These are phyloP conservation scores for Rhodotorula diobovata DNA, from an alignment of 768 basidiomycete species.

Conservation along the genomic window DNA sequence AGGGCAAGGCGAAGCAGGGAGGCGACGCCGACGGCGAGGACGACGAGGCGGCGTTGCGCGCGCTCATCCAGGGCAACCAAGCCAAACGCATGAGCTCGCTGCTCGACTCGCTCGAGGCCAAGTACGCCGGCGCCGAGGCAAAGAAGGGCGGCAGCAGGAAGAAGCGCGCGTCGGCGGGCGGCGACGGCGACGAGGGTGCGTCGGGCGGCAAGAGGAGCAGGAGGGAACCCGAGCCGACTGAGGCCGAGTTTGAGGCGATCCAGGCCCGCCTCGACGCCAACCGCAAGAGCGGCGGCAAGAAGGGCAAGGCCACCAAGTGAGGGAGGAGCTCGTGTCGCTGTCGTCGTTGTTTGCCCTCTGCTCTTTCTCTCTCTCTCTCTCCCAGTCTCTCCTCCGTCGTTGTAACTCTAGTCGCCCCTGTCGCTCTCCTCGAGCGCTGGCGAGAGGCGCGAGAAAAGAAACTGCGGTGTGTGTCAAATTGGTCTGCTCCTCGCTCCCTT, in stretches of 20 bases:
- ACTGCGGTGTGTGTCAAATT: no score
- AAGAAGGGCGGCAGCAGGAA: conserved; percentile 34
- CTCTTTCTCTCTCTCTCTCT: no score
- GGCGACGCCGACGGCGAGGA: conserved; percentile 27
- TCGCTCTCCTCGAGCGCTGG: neutral
- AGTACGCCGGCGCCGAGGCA: conserved; percentile 35
- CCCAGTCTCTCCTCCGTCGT: neutral
- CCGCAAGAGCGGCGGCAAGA: neutral
- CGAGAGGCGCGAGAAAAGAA: neutral
- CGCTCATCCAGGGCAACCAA: conserved; percentile 40
- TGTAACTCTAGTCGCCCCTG: neutral
- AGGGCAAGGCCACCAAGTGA: neutral
- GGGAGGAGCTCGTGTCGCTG: neutral
- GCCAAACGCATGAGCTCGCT: conserved; percentile 34
- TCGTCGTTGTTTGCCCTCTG: neutral
- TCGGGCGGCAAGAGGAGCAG: conserved; percentile 42
- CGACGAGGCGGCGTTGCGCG: conserved; percentile 38
- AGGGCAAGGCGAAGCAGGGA: conserved; percentile 12
- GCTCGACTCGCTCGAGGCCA: conserved; percentile 40
- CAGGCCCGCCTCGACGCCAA: conserved; percentile 39
- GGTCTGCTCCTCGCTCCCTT: neutral
- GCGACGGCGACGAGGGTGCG: conserved; percentile 44
- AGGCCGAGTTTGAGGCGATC: conserved; percentile 44
- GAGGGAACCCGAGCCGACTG: conserved; percentile 42
- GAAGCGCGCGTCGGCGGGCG: conserved; percentile 42